Evolutionary conservation across 306 rosid species (phyloP).

Genomic region (Castanea sativa): DNA sequence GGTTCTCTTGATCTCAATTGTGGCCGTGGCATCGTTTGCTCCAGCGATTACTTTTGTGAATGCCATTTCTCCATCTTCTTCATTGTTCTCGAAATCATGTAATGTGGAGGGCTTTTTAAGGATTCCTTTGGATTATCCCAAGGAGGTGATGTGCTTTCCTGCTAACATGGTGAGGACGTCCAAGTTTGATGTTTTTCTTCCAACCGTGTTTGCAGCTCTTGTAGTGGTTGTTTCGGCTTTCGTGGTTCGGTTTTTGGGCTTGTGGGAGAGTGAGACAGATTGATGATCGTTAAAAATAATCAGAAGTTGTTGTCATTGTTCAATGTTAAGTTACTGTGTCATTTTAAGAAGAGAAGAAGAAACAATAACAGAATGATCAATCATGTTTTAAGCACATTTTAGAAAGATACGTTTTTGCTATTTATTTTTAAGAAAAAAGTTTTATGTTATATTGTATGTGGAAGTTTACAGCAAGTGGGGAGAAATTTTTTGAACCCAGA

Average conservation of each 20-base stretch:
- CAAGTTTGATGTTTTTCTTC: slow-evolving; percentile 61
- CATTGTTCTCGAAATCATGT: slow-evolving; percentile 42
- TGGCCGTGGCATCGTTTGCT: slow-evolving; percentile 46
- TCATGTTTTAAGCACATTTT: neutral
- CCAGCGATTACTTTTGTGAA: slow-evolving; percentile 44
- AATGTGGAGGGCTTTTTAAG: slow-evolving; percentile 29
- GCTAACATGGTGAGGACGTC: slow-evolving; percentile 44
- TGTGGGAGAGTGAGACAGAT: slow-evolving; percentile 17
- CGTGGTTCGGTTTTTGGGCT: slow-evolving; percentile 42
- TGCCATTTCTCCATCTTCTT: slow-evolving; percentile 46
- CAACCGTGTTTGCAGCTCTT: slow-evolving; percentile 68
- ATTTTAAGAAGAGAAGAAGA: neutral
- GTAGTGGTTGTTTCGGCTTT: slow-evolving; percentile 54
- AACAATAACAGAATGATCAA: too few relatives aligned
- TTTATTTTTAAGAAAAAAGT: too few relatives aligned
- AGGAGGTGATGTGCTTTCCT: slow-evolving; percentile 57
- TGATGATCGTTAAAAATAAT: neutral
- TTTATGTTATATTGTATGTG: neutral
- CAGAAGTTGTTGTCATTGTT: neutral
- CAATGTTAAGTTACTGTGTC: neutral
- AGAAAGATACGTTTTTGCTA: neutral
- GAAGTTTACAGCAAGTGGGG: too few relatives aligned
- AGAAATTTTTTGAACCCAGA: too few relatives aligned
- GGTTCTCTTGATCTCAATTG: slow-evolving; percentile 37
- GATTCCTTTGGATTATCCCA: slow-evolving; percentile 62